phyloP scores from a whole-genome alignment of 306 rosid genomes.

The Alnus rubra region DNA sequence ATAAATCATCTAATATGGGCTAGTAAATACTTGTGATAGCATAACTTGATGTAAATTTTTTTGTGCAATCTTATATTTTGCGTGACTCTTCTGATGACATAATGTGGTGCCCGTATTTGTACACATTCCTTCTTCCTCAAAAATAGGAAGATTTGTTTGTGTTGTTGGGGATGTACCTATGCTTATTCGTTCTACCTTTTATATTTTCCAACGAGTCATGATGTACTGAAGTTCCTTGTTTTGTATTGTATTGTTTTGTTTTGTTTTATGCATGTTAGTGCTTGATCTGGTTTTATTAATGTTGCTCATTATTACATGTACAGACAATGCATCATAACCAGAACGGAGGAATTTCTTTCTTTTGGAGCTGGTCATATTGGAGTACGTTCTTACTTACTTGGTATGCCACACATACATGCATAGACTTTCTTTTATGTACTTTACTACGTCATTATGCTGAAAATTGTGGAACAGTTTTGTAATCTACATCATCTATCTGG shows the following conservation, averaged over 20 bases:
- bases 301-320: slow-evolving; percentile 18
- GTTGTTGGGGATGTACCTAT: not conserved
- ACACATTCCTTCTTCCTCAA: not conserved
- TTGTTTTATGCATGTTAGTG: not conserved
- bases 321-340: slow-evolving; percentile 67
- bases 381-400: slow-evolving; percentile 91
- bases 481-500: slow-evolving; percentile 10
- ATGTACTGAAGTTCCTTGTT: not conserved
- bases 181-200: not conserved
- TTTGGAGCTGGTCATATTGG: slow-evolving; percentile 99
- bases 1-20: not conserved
- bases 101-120: not conserved
- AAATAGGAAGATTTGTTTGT: not conserved
- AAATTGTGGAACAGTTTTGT: slow-evolving; percentile 3
- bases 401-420: slow-evolving; percentile 37
- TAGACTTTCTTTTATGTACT: slow-evolving; percentile 3
- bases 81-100: not conserved
- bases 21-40: not conserved
- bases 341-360: slow-evolving; percentile 86
- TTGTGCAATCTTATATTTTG: not conserved
- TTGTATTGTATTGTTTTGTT: no score
- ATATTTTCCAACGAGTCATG: not conserved
- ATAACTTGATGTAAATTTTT: not conserved
- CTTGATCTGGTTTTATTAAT: slow-evolving; percentile 6
- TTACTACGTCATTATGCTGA: not conserved